A percentile compares a stretch with the other conserved stretches of the same genome.
Evolutionary conservation across 2,329 filamentous ascomycete species (phyloP).

Genomic region (Ilyonectria destructans): DNA sequence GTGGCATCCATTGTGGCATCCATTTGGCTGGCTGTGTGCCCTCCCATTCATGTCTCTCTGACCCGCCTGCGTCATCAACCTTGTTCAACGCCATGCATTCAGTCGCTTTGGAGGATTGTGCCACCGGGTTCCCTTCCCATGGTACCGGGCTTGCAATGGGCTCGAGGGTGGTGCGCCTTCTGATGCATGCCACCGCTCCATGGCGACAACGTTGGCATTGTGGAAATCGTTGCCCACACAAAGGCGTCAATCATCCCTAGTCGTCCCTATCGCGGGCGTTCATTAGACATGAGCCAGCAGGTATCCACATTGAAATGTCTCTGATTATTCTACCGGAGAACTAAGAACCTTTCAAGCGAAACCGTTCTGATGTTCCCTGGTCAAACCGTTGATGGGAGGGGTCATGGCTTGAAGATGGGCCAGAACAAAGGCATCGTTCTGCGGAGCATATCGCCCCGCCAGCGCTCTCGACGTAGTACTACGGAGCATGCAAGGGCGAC

Average conservation of each 20-base stretch:
- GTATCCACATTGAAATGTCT: not conserved
- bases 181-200: slow-evolving; percentile 10
- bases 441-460: slow-evolving; percentile 14
- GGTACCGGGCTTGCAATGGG: slow-evolving; percentile 25
- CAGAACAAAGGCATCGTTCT: not conserved
- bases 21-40: not conserved
- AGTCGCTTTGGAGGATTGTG: slow-evolving; percentile 22
- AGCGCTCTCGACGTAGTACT: not conserved
- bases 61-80: slow-evolving; percentile 23
- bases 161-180: slow-evolving; percentile 18
- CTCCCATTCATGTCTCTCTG: slow-evolving; percentile 32
- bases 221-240: not conserved
- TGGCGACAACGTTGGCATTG: slow-evolving; percentile 10
- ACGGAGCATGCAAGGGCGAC: slow-evolving; percentile 22
- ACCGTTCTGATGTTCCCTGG: slow-evolving; percentile 16
- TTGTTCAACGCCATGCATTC: slow-evolving; percentile 33
- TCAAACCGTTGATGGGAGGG: slow-evolving; percentile 21
- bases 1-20: not conserved
- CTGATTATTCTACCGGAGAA: not conserved
- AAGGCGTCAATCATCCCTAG: slow-evolving; percentile 3
- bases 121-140: slow-evolving; percentile 25
- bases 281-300: not conserved
- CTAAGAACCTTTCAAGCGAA: not conserved
- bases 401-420: slow-evolving; percentile 10
- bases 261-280: not conserved